Conservation (phyloP, 805 yeast species). For the Zygosaccharomyces siamensis region DNA sequence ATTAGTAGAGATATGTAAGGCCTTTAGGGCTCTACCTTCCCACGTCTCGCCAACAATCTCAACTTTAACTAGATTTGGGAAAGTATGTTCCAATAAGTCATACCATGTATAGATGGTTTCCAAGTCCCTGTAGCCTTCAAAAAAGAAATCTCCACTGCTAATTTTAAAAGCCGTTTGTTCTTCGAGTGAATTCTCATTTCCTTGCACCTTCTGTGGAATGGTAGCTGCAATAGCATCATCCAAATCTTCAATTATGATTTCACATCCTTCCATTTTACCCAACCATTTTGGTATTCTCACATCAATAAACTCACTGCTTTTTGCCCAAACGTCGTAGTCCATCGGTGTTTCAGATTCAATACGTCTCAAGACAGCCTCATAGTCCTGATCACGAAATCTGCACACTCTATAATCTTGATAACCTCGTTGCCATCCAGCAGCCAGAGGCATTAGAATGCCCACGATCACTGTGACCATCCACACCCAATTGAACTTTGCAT, state of each 20-base stretch:
- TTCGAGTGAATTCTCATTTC: not conserved
- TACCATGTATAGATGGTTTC: conserved; percentile 70
- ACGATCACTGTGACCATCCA: not conserved
- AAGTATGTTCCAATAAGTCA: conserved; percentile 53
- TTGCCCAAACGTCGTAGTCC: conserved; percentile 47
- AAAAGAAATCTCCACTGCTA: conserved; percentile 50
- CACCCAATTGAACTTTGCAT: conserved; percentile 3
- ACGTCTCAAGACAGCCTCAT: conserved; percentile 9
- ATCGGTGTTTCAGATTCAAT: conserved; percentile 14
- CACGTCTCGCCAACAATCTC: conserved; percentile 70
- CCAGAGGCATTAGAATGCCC: conserved; percentile 3
- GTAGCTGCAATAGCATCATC: conserved; percentile 54
- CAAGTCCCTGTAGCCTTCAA: conserved; percentile 63
- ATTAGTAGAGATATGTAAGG: conserved; percentile 56
- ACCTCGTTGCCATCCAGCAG: conserved; percentile 6
- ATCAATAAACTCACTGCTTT: conserved; percentile 44
- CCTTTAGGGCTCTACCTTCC: conserved; percentile 68
- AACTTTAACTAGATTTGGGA: conserved; percentile 56
- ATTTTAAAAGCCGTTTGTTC: conserved; percentile 12
- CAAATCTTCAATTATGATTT: conserved; percentile 51
- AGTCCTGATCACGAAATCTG: conserved; percentile 19
- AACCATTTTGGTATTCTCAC: conserved; percentile 30
- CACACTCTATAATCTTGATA: conserved; percentile 24
- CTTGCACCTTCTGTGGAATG: conserved; percentile 35
- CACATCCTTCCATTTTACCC: conserved; percentile 24